A percentile compares a stretch with the other conserved stretches of the same genome.
phyloP scores from a whole-genome alignment of 768 basidiomycete species.

The Hericium erinaceus region DNA sequence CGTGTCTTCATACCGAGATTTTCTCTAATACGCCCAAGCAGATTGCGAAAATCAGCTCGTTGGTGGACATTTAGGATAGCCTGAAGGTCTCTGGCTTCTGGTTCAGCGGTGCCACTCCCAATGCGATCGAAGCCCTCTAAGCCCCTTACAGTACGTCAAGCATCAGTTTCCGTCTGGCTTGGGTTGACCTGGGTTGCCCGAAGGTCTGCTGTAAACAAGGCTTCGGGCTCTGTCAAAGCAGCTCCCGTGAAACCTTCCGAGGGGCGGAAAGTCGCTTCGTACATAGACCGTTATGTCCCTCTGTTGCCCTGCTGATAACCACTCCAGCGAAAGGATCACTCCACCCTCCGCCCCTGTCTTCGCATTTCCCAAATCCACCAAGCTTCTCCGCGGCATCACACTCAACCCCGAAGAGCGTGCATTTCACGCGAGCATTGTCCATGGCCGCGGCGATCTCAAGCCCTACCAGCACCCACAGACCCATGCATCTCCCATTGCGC shows the following conservation, averaged over 20 bases:
- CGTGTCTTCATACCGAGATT: not conserved
- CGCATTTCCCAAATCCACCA: too few relatives aligned
- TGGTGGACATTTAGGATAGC: constrained; percentile 97
- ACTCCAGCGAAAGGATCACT: too few relatives aligned
- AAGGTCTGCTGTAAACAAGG: not conserved
- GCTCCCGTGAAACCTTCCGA: too few relatives aligned
- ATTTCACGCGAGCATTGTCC: constrained; percentile 45
- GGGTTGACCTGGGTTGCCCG: too few relatives aligned
- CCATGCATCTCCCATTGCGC: constrained; percentile 67
- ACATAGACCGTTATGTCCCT: not conserved
- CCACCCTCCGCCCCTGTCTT: too few relatives aligned
- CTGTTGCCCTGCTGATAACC: too few relatives aligned
- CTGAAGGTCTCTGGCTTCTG: constrained; percentile 90
- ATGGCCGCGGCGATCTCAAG: constrained; percentile 48
- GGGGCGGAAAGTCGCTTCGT: not conserved
- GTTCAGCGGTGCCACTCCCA: constrained; percentile 63
- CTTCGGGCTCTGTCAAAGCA: not conserved
- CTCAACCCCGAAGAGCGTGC: constrained; percentile 23
- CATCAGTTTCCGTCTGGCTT: constrained; percentile 22
- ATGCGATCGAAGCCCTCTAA: not conserved
- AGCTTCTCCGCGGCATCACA: not conserved
- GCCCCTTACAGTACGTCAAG: not conserved
- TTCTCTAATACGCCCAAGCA: constrained; percentile 22
- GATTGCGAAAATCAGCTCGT: constrained; percentile 96
- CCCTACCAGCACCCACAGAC: constrained; percentile 51